Conservation (phyloP, 805 yeast species). For the Starmerella powellii region DNA sequence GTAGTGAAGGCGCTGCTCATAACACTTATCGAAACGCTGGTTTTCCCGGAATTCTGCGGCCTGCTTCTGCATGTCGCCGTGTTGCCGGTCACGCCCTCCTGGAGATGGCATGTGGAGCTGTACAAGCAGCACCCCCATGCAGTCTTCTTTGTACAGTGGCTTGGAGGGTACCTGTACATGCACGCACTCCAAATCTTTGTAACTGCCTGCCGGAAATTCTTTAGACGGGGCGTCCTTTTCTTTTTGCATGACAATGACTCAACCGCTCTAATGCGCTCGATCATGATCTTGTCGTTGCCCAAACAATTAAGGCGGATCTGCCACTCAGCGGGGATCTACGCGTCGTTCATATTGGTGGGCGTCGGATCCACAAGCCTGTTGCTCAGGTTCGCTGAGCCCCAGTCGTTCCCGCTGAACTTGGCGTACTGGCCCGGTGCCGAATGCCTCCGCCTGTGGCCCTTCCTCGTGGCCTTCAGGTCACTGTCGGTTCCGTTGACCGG, state of each 20-base stretch:
- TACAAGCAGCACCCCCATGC: constrained; percentile 3
- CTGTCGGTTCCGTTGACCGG: constrained; percentile 27
- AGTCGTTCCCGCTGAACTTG: constrained; percentile 26
- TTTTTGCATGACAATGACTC: constrained; percentile 93
- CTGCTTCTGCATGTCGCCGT: constrained; percentile 56
- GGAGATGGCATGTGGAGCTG: constrained; percentile 4
- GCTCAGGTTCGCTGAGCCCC: constrained; percentile 28
- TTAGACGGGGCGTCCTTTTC: constrained; percentile 80
- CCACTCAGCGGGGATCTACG: constrained; percentile 39
- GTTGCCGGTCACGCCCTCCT: constrained; percentile 37
- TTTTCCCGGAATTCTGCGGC: constrained; percentile 84
- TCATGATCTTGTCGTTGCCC: constrained; percentile 60
- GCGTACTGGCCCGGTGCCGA: constrained; percentile 17
- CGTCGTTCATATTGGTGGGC: constrained; percentile 55
- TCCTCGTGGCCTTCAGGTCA: background rate
- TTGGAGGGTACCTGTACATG: constrained; percentile 75
- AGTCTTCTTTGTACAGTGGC: constrained; percentile 40
- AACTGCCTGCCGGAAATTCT: constrained; percentile 64
- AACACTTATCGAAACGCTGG: constrained; percentile 65
- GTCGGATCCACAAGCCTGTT: constrained; percentile 54
- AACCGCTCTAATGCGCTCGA: constrained; percentile 80
- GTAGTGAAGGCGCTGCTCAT: constrained; percentile 65
- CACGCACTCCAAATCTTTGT: constrained; percentile 73
- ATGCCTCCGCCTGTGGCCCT: constrained; percentile 15
- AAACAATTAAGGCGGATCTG: constrained; percentile 64